Conservation (phyloP, 164 flowering plant genomes). For the Magnolia kwangsiensis region DNA sequence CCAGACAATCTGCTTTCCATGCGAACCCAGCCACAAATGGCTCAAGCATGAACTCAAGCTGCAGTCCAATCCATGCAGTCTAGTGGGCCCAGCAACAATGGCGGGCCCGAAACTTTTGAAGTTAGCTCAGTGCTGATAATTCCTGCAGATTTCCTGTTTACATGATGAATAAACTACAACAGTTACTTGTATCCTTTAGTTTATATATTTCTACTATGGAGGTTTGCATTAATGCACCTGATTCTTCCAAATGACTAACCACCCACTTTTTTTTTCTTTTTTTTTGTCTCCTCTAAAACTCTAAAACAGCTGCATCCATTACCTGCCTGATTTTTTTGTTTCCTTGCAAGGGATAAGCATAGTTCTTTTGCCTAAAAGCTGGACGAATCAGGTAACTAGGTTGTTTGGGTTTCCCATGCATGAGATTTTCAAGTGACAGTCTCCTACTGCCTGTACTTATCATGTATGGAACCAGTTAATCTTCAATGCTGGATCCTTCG, state of each 20-base stretch:
- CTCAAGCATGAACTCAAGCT: slow-evolving; percentile 42
- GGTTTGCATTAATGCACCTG: slow-evolving; percentile 20
- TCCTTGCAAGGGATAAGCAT: slow-evolving; percentile 11
- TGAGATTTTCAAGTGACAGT: no score
- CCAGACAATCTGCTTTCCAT: slow-evolving; percentile 82
- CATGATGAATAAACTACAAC: slow-evolving; percentile 31
- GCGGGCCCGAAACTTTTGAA: slow-evolving; percentile 7
- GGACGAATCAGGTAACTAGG: neutral
- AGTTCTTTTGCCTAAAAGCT: slow-evolving; percentile 22
- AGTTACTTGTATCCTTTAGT: slow-evolving; percentile 24
- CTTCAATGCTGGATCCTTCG: no score
- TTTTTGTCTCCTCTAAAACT: no score
- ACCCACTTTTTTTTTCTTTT: neutral
- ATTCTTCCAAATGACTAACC: slow-evolving; percentile 8
- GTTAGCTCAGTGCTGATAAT: slow-evolving; percentile 17
- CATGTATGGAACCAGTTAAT: no score
- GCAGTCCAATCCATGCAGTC: slow-evolving; percentile 53
- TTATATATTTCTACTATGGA: slow-evolving; percentile 10
- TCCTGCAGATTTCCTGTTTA: slow-evolving; percentile 25
- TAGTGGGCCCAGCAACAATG: slow-evolving; percentile 13
- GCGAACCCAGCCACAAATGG: slow-evolving; percentile 41
- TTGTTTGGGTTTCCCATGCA: neutral
- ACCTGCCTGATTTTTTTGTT: neutral
- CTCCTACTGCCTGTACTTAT: no score
- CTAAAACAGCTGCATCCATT: neutral